phyloP scores from a whole-genome alignment of 768 basidiomycete genomes.

The Kwoniella mangroviensis region DNA sequence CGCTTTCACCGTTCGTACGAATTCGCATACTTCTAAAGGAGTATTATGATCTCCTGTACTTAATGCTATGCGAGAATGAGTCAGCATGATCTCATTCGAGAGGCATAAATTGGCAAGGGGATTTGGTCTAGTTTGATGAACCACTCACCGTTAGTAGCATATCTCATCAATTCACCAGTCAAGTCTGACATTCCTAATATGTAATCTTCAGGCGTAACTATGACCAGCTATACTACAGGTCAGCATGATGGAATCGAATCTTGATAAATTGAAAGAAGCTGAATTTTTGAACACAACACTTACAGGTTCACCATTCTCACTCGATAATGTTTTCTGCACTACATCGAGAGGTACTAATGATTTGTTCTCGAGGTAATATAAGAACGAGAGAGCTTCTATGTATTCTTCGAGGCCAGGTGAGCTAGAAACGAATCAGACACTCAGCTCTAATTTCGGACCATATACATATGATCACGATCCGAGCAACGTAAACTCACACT shows the following conservation, averaged over 20 bases:
- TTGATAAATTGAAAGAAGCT: no score
- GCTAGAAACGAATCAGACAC: conserved; percentile 27
- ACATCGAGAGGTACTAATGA: conserved; percentile 66
- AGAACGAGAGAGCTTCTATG: conserved; percentile 88
- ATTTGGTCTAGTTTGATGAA: not conserved
- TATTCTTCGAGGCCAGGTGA: conserved; percentile 83
- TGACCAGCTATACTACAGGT: conserved; percentile 67
- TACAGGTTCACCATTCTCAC: conserved; percentile 69
- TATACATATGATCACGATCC: not conserved
- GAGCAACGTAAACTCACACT: conserved; percentile 44
- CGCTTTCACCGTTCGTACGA: conserved; percentile 59
- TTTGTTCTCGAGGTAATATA: conserved; percentile 76
- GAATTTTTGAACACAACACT: conserved; percentile 43
- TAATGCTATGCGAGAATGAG: conserved; percentile 32
- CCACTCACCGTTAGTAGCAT: conserved; percentile 75
- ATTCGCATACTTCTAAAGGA: conserved; percentile 54
- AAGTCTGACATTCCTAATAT: conserved; percentile 90
- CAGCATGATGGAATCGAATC: not conserved
- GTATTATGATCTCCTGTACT: conserved; percentile 55
- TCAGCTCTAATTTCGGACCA: not conserved
- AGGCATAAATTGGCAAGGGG: no score
- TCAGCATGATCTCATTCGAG: not conserved
- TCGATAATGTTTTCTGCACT: conserved; percentile 70
- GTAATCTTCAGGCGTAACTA: conserved; percentile 79
- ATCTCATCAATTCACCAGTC: conserved; percentile 95